phyloP scores from a whole-genome alignment of 257 asterid genomes.

The Plectranthus barbatus region DNA sequence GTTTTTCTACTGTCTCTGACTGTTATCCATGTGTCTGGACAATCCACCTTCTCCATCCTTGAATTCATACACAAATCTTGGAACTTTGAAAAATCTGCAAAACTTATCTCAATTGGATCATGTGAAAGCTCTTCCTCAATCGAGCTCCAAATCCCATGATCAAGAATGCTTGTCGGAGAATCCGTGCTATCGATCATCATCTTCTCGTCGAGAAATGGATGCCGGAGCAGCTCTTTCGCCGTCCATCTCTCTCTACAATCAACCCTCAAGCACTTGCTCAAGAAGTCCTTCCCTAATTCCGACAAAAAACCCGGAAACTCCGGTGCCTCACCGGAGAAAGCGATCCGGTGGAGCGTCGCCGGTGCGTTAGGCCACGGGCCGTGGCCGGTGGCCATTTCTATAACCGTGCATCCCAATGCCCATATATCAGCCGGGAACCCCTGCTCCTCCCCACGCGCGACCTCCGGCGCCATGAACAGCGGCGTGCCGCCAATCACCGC shows the following conservation, averaged over 20 bases:
- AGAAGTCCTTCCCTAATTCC: slow-evolving; percentile 53
- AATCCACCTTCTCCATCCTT: slow-evolving; percentile 24
- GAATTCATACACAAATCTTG: slow-evolving; percentile 14
- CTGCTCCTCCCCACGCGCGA: slow-evolving; percentile 58
- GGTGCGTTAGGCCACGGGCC: slow-evolving; percentile 53
- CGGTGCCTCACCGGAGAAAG: slow-evolving; percentile 53
- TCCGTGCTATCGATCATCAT: not conserved
- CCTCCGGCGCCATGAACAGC: slow-evolving; percentile 81
- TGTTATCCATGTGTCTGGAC: slow-evolving; percentile 39
- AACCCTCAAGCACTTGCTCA: slow-evolving; percentile 48
- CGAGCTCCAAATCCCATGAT: slow-evolving; percentile 64
- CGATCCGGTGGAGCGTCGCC: slow-evolving; percentile 39
- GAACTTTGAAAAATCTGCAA: slow-evolving; percentile 21
- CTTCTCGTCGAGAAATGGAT: slow-evolving; percentile 40
- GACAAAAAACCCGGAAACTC: slow-evolving; percentile 46
- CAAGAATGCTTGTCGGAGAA: slow-evolving; percentile 75
- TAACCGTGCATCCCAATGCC: slow-evolving; percentile 73
- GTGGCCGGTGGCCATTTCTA: slow-evolving; percentile 67
- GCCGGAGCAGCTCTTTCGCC: slow-evolving; percentile 46
- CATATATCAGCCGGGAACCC: slow-evolving; percentile 67
- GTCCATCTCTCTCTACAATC: slow-evolving; percentile 56
- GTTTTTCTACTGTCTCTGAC: slow-evolving; percentile 27
- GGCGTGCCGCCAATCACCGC: slow-evolving; percentile 56
- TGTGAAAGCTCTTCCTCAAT: slow-evolving; percentile 31
- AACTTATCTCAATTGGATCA: not conserved